These are phyloP conservation scores for Imleria badia DNA, from an alignment of 768 basidiomycete genomes.

Conservation along the genomic window DNA sequence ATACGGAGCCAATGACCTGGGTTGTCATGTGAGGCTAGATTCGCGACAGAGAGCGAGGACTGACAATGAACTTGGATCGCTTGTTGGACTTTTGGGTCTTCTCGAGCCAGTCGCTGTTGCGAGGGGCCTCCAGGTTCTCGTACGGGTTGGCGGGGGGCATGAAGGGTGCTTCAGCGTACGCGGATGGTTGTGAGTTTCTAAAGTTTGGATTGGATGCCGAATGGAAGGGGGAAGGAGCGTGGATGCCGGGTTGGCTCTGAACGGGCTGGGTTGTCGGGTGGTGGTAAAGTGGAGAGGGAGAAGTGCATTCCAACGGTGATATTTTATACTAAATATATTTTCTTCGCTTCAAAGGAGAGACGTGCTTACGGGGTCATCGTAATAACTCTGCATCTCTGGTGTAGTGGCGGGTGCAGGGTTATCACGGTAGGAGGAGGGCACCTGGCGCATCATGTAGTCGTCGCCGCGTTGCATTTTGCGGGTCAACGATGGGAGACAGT, in stretches of 20 bases:
- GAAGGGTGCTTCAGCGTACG: constrained; percentile 25
- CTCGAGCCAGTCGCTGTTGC: constrained; percentile 43
- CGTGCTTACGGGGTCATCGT: constrained; percentile 27
- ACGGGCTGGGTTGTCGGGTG: constrained; percentile 29
- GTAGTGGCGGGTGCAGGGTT: constrained; percentile 8
- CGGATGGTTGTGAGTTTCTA: constrained; percentile 23
- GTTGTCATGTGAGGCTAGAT: neutral
- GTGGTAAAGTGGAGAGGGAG: neutral
- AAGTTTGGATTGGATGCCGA: constrained; percentile 26
- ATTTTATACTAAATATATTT: constrained; percentile 5
- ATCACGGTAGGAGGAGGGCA: constrained; percentile 26
- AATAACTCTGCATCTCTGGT: constrained; percentile 30
- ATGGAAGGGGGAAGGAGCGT: constrained; percentile 36
- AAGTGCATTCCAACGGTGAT: neutral
- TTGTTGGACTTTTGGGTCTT: constrained; percentile 30
- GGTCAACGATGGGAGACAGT: neutral
- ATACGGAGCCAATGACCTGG: constrained; percentile 52
- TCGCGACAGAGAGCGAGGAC: constrained; percentile 24
- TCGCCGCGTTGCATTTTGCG: constrained; percentile 21
- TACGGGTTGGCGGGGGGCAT: constrained; percentile 29
- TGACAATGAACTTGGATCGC: constrained; percentile 59
- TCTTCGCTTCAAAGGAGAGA: neutral
- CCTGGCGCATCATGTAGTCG: constrained; percentile 29
- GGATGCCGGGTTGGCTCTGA: constrained; percentile 32
- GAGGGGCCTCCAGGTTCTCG: constrained; percentile 32